Evolutionary conservation across 345 rosid species (phyloP).

Genomic region (Euphorbia tirucalli): DNA sequence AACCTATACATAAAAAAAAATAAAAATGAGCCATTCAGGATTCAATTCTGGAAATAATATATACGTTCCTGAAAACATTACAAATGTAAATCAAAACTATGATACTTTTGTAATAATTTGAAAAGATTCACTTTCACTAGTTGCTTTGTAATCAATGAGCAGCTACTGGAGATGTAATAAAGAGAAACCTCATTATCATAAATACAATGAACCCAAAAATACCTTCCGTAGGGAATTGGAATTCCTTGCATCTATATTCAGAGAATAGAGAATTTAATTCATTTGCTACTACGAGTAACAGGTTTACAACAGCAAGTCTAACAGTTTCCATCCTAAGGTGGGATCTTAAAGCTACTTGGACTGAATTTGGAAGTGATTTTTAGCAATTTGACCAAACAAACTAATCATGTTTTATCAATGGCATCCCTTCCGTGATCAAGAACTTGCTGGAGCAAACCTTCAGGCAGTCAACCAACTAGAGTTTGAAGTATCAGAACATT

Average conservation of each 20-base stretch:
- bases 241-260: neutral
- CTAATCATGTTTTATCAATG: neutral
- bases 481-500: neutral
- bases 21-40: conserved; percentile 21
- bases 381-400: neutral
- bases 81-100: neutral
- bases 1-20: conserved; percentile 52
- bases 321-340: neutral
- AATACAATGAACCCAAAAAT: neutral
- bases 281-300: neutral
- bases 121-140: neutral
- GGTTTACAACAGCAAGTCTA: neutral
- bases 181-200: neutral
- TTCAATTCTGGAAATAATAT: conserved; percentile 18
- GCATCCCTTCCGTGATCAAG: neutral
- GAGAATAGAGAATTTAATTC: neutral
- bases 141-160: neutral
- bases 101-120: neutral
- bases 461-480: neutral
- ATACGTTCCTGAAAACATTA: neutral
- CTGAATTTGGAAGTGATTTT: neutral
- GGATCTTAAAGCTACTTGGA: neutral
- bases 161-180: neutral
- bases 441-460: neutral
- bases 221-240: neutral